These are phyloP conservation scores for Giardia duodenalis DNA, from an alignment of 208 protist species.

Conservation along the genomic window DNA sequence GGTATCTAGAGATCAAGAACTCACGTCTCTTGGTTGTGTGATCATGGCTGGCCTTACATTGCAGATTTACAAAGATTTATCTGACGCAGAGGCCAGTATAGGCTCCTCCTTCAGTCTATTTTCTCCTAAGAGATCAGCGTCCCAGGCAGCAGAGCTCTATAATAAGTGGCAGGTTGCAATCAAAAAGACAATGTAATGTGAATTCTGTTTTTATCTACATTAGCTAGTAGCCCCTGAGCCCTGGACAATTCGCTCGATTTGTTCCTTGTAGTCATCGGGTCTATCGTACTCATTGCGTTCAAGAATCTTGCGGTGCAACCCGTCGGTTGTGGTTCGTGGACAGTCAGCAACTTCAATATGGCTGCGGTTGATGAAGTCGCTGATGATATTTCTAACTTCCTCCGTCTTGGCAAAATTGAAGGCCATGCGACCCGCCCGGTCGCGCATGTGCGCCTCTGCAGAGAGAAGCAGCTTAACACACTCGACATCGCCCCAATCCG, in stretches of 20 bases:
- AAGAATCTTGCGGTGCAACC: neutral
- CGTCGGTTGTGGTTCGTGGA: neutral
- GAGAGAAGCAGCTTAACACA: conserved; percentile 5
- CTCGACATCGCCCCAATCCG: neutral
- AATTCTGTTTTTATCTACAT: neutral
- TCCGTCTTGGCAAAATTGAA: neutral
- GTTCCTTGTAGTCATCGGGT: neutral
- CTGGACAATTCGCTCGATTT: neutral
- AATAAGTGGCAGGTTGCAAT: too few species aligned
- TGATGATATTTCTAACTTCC: neutral
- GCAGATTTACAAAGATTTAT: too few species aligned
- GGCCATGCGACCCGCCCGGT: neutral
- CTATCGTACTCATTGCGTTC: neutral
- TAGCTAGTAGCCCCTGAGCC: neutral
- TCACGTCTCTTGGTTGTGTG: too few species aligned
- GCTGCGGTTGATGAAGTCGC: neutral
- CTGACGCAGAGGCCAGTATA: too few species aligned
- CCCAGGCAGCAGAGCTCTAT: too few species aligned
- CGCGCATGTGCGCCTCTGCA: neutral
- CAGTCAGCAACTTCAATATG: neutral
- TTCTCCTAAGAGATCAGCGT: too few species aligned
- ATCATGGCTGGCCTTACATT: too few species aligned
- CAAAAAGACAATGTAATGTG: too few species aligned
- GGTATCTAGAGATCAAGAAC: too few species aligned
- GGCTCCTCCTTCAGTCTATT: too few species aligned